Evolutionary conservation across 2,329 filamentous ascomycete species (phyloP).

Genomic region (Penicillium decumbens): DNA sequence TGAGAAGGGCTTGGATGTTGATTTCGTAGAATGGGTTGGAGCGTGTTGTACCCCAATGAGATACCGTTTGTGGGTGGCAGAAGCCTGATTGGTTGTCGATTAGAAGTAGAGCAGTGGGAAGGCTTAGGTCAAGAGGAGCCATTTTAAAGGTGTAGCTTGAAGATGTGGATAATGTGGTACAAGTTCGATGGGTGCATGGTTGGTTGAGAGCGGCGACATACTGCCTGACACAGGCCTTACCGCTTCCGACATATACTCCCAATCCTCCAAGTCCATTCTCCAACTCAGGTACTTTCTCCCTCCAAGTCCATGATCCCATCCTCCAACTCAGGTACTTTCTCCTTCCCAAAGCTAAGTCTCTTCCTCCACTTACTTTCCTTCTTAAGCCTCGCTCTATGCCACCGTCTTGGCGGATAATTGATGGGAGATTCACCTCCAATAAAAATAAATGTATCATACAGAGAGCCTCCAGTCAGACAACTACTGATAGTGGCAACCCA

Average conservation of each 20-base stretch:
- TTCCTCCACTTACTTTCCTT: conserved; percentile 6
- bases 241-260: not conserved
- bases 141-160: conserved; percentile 5
- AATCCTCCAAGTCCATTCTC: too few species aligned
- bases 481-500: conserved; percentile 35
- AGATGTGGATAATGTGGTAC: not conserved
- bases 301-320: conserved; percentile 7
- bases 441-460: conserved; percentile 39
- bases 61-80: conserved; percentile 25
- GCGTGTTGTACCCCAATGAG: conserved; percentile 40
- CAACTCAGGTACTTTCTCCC: too few species aligned
- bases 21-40: conserved; percentile 45
- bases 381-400: conserved; percentile 28
- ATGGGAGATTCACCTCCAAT: conserved; percentile 37
- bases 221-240: not conserved
- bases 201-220: not conserved
- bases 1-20: conserved; percentile 41
- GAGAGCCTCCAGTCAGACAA: conserved; percentile 27
- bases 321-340: conserved; percentile 2
- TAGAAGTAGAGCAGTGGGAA: conserved; percentile 44
- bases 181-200: not conserved
- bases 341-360: conserved; percentile 5
- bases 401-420: conserved; percentile 43
- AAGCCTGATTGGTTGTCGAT: conserved; percentile 49
- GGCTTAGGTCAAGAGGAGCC: conserved; percentile 16